Evolutionary conservation across 306 rosid species (phyloP).

Genomic region (Begonia masoniana): DNA sequence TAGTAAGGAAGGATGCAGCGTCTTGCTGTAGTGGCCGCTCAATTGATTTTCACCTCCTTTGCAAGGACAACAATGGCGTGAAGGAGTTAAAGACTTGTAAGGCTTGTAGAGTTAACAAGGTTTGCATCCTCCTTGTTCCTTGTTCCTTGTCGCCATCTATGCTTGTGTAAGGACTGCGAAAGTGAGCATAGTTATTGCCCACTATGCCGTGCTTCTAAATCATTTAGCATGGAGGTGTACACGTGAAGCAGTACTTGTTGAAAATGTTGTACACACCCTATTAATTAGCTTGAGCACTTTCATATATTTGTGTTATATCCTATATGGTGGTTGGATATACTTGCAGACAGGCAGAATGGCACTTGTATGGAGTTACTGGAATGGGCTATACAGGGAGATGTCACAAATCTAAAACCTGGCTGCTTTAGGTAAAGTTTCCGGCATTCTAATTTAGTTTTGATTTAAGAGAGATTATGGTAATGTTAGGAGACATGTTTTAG

Average conservation of each 20-base stretch:
- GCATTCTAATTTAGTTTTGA: no score
- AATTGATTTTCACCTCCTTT: constrained; percentile 45
- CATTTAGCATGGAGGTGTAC: constrained; percentile 65
- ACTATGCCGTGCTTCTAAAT: constrained; percentile 60
- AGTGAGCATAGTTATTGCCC: constrained; percentile 68
- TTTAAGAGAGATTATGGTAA: no score
- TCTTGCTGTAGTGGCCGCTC: constrained; percentile 59
- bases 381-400: no score
- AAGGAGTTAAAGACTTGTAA: constrained; percentile 64
- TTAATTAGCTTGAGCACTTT: no score
- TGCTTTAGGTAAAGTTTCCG: no score
- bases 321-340: no score
- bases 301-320: no score
- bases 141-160: constrained; percentile 53
- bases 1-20: constrained; percentile 71
- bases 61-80: constrained; percentile 31
- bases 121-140: constrained; percentile 61
- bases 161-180: constrained; percentile 75
- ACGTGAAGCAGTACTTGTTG: constrained; percentile 6
- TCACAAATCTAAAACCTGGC: no score
- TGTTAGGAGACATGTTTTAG: no score
- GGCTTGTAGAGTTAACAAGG: constrained; percentile 66
- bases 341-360: no score
- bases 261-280: background rate
- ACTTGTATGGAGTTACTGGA: no score